Conservation (phyloP, 129 eudicot species). For the Sambucus nigra region DNA sequence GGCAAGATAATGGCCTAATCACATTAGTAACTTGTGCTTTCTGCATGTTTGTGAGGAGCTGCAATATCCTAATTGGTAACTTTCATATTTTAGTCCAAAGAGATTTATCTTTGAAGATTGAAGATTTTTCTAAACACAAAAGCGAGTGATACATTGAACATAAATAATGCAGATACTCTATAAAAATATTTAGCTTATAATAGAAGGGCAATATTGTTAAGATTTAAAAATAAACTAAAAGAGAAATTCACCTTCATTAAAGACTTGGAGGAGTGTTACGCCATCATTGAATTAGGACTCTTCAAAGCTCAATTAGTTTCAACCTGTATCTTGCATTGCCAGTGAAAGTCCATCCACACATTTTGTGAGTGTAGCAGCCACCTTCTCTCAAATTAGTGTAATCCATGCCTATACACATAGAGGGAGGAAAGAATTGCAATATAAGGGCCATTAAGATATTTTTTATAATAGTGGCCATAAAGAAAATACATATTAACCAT, state of each 20-base stretch:
- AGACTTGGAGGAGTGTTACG: neutral
- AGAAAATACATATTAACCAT: neutral
- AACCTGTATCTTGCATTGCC: conserved; percentile 26
- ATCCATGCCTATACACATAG: conserved; percentile 75
- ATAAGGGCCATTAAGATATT: neutral
- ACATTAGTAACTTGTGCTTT: too few relatives aligned
- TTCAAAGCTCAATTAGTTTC: conserved; percentile 1
- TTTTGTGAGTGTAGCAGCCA: conserved; percentile 78
- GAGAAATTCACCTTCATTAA: conserved; percentile 16
- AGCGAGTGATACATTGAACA: too few relatives aligned
- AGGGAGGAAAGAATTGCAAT: neutral
- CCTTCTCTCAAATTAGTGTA: conserved; percentile 71
- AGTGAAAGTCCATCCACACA: conserved; percentile 16
- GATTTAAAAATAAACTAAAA: neutral
- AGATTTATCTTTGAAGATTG: too few relatives aligned
- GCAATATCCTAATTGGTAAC: neutral
- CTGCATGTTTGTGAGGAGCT: neutral
- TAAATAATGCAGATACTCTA: too few relatives aligned
- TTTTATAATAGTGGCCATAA: neutral
- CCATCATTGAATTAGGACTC: neutral
- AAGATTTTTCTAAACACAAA: too few relatives aligned
- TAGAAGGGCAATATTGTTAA: too few relatives aligned
- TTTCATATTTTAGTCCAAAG: too few relatives aligned
- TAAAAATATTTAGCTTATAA: too few relatives aligned
- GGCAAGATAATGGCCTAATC: neutral